Base-by-base conservation (phyloP, 169 alveolate genomes). In the Plasmodium gonderi region DNA sequence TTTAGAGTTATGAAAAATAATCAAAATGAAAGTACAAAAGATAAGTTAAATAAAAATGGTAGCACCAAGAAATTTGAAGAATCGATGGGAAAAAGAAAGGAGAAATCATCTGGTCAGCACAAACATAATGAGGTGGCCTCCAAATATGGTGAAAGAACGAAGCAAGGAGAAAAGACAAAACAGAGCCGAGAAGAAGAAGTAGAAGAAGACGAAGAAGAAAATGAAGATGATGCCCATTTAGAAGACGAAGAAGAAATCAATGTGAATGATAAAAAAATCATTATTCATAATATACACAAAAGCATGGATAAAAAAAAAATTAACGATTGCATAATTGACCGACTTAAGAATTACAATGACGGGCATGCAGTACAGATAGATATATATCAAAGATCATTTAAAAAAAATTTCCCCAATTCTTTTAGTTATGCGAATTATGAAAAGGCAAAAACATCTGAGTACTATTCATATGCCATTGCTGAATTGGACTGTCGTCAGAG, bases 321-420 rank as follows among this genome's bases (percentile, higher is more conserved):
- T 9, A 75, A 87, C 31, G 93, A 87, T 44, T 87, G 93, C 33
- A 87, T 87, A 17, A 60, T 87, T 29, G 93, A 87, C 20, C 38
- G 93, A 38, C 67, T 87, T 11, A 87, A 87, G 23, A 75, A 87
- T n/a, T 87, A 87, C 20, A 87, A 87, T 65, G 93, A 87, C 12
- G 93, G 93, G 4, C 93, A 87, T 87, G 93, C 93, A n/a, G 93
- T 87, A 17, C 93, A 87, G 49, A 54, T 87, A 2, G 93, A 87
- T 65, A 87, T 87, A 49, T 72, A 85, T 54, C 89, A 85, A 65
- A 49, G 93, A 31, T 74, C 85, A 17, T 2, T 49, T 17, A 85
- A 85, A 75, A 85, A 85, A 65, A 0, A 17, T 0, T 85, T 51
- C 14, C 75, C 79, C 7, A 49, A 29, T 75, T 29, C 79, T 1